These are phyloP conservation scores for Bipolaris sorokiniana DNA, from an alignment of 2,329 filamentous ascomycete genomes.

Conservation along the genomic window DNA sequence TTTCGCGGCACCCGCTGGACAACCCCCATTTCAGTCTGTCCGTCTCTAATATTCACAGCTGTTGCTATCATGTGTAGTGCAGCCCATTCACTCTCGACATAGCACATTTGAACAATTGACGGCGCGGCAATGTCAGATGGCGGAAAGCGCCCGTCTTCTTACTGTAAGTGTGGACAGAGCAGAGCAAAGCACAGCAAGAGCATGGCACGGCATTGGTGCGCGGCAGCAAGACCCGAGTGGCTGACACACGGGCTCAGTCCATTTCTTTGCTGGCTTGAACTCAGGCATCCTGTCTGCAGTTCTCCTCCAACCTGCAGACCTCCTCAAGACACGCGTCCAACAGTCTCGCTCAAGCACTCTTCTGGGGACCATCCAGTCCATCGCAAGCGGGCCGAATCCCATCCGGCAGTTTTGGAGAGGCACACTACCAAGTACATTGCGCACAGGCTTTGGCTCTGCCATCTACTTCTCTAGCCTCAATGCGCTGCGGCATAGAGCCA, in stretches of 20 bases:
- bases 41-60: slow-evolving; percentile 1
- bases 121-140: slow-evolving; percentile 60
- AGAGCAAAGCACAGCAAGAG: not conserved
- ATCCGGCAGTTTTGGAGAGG: slow-evolving; percentile 87
- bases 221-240: not conserved
- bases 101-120: slow-evolving; percentile 33
- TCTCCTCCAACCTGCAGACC: slow-evolving; percentile 90
- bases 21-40: not conserved
- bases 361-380: slow-evolving; percentile 69
- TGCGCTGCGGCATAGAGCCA: slow-evolving; percentile 73
- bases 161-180: slow-evolving; percentile 47
- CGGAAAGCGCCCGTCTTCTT: slow-evolving; percentile 57
- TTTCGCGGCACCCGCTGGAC: slow-evolving; percentile 10
- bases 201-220: not conserved
- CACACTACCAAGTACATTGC: slow-evolving; percentile 87
- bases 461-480: slow-evolving; percentile 94
- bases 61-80: slow-evolving; percentile 18
- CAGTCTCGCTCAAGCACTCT: slow-evolving; percentile 77
- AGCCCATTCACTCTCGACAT: slow-evolving; percentile 18
- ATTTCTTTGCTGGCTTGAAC: slow-evolving; percentile 85
- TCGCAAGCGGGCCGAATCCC: slow-evolving; percentile 69
- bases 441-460: slow-evolving; percentile 90
- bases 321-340: slow-evolving; percentile 95
- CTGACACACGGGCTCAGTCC: slow-evolving; percentile 54
- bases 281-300: slow-evolving; percentile 89